These are phyloP conservation scores for Solanum sitiens DNA, from an alignment of 257 asterid species.

Conservation along the genomic window DNA sequence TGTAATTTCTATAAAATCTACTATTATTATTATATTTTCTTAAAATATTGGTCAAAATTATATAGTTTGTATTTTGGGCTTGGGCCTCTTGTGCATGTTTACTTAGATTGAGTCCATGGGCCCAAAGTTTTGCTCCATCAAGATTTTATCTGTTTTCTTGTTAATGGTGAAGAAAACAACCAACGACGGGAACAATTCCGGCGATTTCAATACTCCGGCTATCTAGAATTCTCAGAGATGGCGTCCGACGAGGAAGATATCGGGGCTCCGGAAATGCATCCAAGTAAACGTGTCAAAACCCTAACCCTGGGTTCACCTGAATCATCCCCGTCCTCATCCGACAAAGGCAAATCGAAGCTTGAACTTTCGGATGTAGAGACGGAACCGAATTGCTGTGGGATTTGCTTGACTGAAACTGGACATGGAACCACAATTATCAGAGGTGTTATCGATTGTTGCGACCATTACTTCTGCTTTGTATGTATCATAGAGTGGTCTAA, in stretches of 20 bases:
- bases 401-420: slow-evolving; percentile 48
- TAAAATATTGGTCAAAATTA: no score
- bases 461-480: slow-evolving; percentile 61
- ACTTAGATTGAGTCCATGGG: background rate
- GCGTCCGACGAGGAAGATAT: background rate
- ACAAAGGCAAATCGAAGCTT: slow-evolving; percentile 30
- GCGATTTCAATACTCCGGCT: background rate
- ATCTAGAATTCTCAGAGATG: background rate
- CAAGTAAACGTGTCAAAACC: slow-evolving; percentile 11
- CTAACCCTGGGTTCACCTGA: background rate
- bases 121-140: background rate
- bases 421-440: slow-evolving; percentile 22
- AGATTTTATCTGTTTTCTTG: background rate
- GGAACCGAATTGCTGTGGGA: slow-evolving; percentile 41
- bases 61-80: background rate
- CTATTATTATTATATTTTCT: no score
- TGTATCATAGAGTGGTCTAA: slow-evolving; percentile 84
- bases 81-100: background rate
- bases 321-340: background rate
- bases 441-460: slow-evolving; percentile 60
- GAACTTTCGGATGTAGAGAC: background rate
- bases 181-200: background rate
- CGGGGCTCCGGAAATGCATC: background rate
- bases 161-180: background rate
- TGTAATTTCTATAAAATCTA: no score